Evolutionary conservation across 2,329 filamentous ascomycete species (phyloP), one percentile per base, ranked within the genome.

Genomic region (Diaporthe velutina): DNA sequence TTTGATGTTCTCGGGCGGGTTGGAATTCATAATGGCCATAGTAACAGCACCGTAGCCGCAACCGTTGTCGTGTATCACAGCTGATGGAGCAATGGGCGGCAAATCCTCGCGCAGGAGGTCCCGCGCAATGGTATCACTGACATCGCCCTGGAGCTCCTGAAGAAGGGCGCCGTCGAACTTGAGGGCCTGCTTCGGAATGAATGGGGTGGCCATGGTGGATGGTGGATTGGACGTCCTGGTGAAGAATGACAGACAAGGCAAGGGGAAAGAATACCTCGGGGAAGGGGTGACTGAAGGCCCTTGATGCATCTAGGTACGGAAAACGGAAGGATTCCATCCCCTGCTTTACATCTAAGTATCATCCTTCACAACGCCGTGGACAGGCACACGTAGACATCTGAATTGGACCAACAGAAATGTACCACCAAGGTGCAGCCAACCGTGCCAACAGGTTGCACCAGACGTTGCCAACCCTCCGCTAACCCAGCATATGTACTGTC

Each of bases 81-180:
- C 28, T 28, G 54, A 57, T 57, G 54, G 54, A 17, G 28, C 54
- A 33, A 33, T 33, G 54, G 28, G 28, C 5, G 54, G 54, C 28
- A 57, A 19, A 22, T 57, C 28, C 28, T 57, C 15, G 28, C 54
- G 54, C 28, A 57, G 54, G 28, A 57, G 28, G 54, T 33, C 54
- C 54, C 54, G 54, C 15, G 54, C 54, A 57, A 57, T 57, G 28
- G 28, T 35, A 57, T 57, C 48, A 57, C 54, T 57, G 28, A 57
- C 54, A 33, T 57, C 28, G 28, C 54, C 54, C 54, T 22, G 13
- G 28, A 57, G 54, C 54, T 57, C 54, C 28, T 57, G 54, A 35
- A 57, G 54, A 19, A 57, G 54, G 15, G 54, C 54, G 15, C 54
- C 54, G 17, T 57, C 54, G 28, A 57, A 57, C 54, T 57, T 33